These are phyloP conservation scores for Musa beccarii DNA, from an alignment of 176 grass and related monocot species.

Conservation along the genomic window DNA sequence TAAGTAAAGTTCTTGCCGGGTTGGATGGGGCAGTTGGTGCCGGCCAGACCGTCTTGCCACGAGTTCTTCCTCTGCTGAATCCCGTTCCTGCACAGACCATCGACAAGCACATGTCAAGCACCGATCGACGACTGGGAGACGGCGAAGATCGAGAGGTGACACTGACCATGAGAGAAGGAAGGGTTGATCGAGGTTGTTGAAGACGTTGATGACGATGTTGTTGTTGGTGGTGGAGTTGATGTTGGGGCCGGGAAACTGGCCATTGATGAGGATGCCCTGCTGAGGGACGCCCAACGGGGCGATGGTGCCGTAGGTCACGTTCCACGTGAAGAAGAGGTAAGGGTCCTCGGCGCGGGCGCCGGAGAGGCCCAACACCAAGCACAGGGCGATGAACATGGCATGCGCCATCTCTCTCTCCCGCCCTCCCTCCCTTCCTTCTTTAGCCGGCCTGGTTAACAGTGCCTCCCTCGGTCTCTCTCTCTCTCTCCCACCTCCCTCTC, in stretches of 20 bases:
- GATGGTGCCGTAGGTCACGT: conserved; percentile 71
- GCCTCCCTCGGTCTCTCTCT: neutral
- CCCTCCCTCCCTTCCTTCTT: neutral
- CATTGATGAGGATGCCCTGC: conserved; percentile 76
- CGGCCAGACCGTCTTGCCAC: conserved; percentile 70
- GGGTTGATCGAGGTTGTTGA: conserved; percentile 75
- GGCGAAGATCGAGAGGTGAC: neutral
- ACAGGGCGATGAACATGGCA: neutral
- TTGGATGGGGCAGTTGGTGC: conserved; percentile 71
- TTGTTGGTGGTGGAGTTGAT: conserved; percentile 96
- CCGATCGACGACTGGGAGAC: neutral
- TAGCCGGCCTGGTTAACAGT: neutral
- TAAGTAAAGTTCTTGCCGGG: conserved; percentile 84
- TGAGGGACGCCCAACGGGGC: conserved; percentile 43
- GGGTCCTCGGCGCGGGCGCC: conserved; percentile 66
- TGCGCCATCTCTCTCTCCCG: conserved; percentile 6
- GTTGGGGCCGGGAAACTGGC: conserved; percentile 60
- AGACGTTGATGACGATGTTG: conserved; percentile 86
- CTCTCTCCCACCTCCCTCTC: neutral
- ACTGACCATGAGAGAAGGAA: conserved; percentile 75
- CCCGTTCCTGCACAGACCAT: conserved; percentile 48
- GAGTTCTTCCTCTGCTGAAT: conserved; percentile 94
- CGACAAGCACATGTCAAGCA: neutral
- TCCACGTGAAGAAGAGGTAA: conserved; percentile 78
- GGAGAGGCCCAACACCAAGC: neutral